Evolutionary conservation across 2,329 filamentous ascomycete species (phyloP), one percentile per base, ranked within the genome.

Genomic region (Davidsoniella eucalypti): DNA sequence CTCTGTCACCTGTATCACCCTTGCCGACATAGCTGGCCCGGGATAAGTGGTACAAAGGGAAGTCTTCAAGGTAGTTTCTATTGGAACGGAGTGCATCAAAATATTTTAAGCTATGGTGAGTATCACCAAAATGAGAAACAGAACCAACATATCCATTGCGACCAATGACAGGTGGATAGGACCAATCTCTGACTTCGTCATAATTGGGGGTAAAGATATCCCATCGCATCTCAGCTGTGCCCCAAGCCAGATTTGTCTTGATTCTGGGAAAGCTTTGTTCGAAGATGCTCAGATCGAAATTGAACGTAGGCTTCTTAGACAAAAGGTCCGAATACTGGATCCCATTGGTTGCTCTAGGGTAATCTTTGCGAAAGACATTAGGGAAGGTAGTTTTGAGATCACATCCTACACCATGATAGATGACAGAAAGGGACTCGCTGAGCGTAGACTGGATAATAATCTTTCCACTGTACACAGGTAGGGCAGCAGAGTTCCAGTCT

Each of bases 381-480:
- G 50, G 21, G 7, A 52, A 46, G n/a, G 36, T 16, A n/a, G 43
- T 29, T 10, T 40, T 36, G 9, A 51, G 40, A 43, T 53, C 42
- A 5, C 49, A 50, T 2, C 44, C 39, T 16, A 54, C 50, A 23
- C 58, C 61, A 47, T 58, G 54, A 43, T 71, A 70, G 1, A 67
- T 66, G n/a, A 71, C 61, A 8, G 63, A 63, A 2, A 70, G 57
- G 9, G 60, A 54, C 50, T 70, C 69, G 5, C 62, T 63, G 33
- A 67, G 65, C 41, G 61, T 60, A 16, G 65, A 64, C 4, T 58
- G 59, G 18, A 71, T 56, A 51, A 64, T 60, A 17, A 70, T 58
- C 55, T 69, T 70, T 16, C 68, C 69, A 33, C 66, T 63, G 51
- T 71, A 70, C 4, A 70, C 54, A 0, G 67, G 68, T 42, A 71